Conservation (phyloP, 805 yeast species). For the Candida lessepsii region DNA sequence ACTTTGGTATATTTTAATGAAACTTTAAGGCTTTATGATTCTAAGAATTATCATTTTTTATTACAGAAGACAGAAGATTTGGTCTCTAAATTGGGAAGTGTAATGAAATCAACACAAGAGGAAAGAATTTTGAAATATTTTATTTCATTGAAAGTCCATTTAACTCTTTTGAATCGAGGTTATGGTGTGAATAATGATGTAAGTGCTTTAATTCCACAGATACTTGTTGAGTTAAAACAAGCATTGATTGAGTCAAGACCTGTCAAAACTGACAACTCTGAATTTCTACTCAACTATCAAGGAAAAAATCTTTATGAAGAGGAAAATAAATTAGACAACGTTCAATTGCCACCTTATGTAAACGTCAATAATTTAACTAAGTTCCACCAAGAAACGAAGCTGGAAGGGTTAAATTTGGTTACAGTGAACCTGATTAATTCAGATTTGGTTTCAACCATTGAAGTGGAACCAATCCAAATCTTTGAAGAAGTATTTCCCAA, state of each 20-base stretch:
- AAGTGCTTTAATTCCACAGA: slow-evolving; percentile 6
- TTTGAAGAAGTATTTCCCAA: slow-evolving; percentile 19
- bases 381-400: not conserved
- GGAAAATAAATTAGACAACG: slow-evolving; percentile 29
- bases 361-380: slow-evolving; percentile 30
- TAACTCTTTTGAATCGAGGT: slow-evolving; percentile 20
- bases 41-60: slow-evolving; percentile 1
- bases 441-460: slow-evolving; percentile 3
- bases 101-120: slow-evolving; percentile 31
- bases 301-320: slow-evolving; percentile 8
- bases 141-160: slow-evolving; percentile 31
- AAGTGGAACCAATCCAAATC: slow-evolving; percentile 6
- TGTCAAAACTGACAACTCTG: slow-evolving; percentile 8
- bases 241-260: slow-evolving; percentile 17
- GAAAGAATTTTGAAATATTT: slow-evolving; percentile 28
- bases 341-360: slow-evolving; percentile 38
- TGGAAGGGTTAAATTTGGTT: slow-evolving; percentile 14
- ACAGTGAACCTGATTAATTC: slow-evolving; percentile 8
- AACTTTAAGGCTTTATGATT: not conserved
- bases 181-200: slow-evolving; percentile 6
- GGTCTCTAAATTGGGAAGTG: slow-evolving; percentile 24
- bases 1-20: slow-evolving; percentile 1
- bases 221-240: slow-evolving; percentile 16
- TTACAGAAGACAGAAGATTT: slow-evolving; percentile 27
- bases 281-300: slow-evolving; percentile 11